Evolutionary conservation across 805 yeast genomes (phyloP).

Genomic region (Metschnikowia reukaufii): DNA sequence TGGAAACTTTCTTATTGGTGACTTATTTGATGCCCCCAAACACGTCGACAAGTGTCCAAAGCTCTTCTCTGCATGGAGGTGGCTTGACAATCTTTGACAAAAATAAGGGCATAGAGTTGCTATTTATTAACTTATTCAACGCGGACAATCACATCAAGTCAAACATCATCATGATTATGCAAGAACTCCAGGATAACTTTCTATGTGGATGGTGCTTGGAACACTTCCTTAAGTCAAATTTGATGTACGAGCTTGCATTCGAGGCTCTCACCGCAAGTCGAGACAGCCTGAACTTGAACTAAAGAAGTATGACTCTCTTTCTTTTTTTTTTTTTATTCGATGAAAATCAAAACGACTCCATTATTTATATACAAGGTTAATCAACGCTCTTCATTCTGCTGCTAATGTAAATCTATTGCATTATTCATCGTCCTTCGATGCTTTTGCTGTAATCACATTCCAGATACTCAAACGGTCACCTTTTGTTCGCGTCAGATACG

Average conservation of each 20-base stretch:
- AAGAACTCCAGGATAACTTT: slow-evolving; percentile 44
- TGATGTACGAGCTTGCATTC: slow-evolving; percentile 42
- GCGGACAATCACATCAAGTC: slow-evolving; percentile 40
- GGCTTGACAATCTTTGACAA: slow-evolving; percentile 42
- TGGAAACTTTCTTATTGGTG: slow-evolving; percentile 39
- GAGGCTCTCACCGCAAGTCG: slow-evolving; percentile 27
- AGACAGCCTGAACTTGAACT: neutral
- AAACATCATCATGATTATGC: slow-evolving; percentile 41
- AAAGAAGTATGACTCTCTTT: neutral
- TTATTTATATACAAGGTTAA: neutral
- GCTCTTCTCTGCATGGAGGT: slow-evolving; percentile 40
- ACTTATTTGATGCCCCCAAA: slow-evolving; percentile 45
- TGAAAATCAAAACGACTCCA: neutral
- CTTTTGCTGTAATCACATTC: slow-evolving; percentile 17
- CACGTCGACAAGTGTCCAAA: slow-evolving; percentile 38
- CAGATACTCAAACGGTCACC: slow-evolving; percentile 52
- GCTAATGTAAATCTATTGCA: neutral
- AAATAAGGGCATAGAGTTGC: slow-evolving; percentile 44
- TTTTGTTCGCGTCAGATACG: slow-evolving; percentile 54
- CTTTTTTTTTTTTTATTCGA: neutral
- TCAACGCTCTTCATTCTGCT: neutral
- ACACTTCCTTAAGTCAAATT: slow-evolving; percentile 36
- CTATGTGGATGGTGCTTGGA: slow-evolving; percentile 47
- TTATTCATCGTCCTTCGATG: slow-evolving; percentile 10
- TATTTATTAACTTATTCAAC: slow-evolving; percentile 43